Conservation (phyloP, 768 basidiomycete genomes). For the Phylloporus scabripes region DNA sequence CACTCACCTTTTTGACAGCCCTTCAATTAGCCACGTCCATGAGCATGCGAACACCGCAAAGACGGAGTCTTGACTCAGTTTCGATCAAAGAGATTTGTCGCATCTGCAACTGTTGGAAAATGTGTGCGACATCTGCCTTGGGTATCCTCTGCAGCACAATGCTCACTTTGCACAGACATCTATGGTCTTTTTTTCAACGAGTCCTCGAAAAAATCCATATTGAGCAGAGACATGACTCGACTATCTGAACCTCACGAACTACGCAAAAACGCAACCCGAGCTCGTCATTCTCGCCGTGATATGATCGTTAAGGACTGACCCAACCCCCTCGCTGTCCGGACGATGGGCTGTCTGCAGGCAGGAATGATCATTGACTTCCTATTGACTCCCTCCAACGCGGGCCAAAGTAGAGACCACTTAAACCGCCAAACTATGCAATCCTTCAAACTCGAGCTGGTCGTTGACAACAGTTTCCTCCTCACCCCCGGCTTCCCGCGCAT, state of each 20-base stretch:
- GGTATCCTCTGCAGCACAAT: constrained; percentile 5
- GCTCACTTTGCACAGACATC: constrained; percentile 49
- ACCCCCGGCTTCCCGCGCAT: too few relatives aligned
- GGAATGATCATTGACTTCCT: constrained; percentile 99
- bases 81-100: constrained; percentile 91
- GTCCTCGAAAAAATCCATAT: constrained; percentile 99
- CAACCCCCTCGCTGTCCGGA: constrained; percentile 94
- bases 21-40: constrained; percentile 27
- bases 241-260: constrained; percentile 99
- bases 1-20: too few relatives aligned
- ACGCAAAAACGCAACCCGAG: constrained; percentile 97
- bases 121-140: constrained; percentile 52
- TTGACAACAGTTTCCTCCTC: too few relatives aligned
- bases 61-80: constrained; percentile 97
- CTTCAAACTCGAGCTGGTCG: too few relatives aligned
- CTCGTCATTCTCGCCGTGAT: constrained; percentile 97
- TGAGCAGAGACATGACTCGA: constrained; percentile 99
- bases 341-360: constrained; percentile 95
- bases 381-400: constrained; percentile 86
- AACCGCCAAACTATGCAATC: too few relatives aligned
- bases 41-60: constrained; percentile 56
- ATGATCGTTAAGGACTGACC: constrained; percentile 99
- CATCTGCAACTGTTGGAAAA: constrained; percentile 99
- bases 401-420: too few relatives aligned
- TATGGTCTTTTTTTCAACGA: constrained; percentile 94